phyloP scores from a whole-genome alignment of 2,329 filamentous ascomycete species.

The Fusarium incarnatum region DNA sequence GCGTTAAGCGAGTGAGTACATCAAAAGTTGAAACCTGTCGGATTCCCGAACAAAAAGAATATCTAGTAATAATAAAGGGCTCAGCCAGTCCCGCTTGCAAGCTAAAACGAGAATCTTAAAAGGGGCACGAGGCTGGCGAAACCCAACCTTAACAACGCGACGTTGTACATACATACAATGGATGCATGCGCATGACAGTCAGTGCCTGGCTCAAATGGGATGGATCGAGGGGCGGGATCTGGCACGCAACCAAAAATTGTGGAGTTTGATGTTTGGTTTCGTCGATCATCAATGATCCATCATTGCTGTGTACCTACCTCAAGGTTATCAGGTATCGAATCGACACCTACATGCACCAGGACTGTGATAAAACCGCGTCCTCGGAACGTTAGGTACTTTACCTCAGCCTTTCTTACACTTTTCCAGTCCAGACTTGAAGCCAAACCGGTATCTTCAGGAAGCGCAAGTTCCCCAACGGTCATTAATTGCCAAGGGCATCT shows the following conservation, averaged over 20 bases:
- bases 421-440: not conserved
- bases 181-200: not conserved
- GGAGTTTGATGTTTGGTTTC: conserved; percentile 32
- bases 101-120: conserved; percentile 22
- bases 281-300: conserved; percentile 22
- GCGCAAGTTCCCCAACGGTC: not conserved
- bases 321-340: not conserved
- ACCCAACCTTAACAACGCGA: not conserved
- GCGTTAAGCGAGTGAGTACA: conserved; percentile 1
- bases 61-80: not conserved
- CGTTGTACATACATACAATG: not conserved
- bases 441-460: not conserved
- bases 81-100: conserved; percentile 11
- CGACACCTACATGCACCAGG: not conserved
- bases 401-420: not conserved
- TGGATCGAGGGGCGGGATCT: conserved; percentile 30
- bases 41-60: not conserved
- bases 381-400: not conserved
- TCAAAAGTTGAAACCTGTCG: not conserved
- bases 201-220: not conserved
- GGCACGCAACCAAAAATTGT: conserved; percentile 35
- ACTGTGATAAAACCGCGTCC: not conserved
- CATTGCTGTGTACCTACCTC: not conserved
- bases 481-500: not conserved
- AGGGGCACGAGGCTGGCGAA: conserved; percentile 26